These are phyloP conservation scores for Phytophthora sansomeana DNA, from an alignment of 352 stramenopile species.

Conservation along the genomic window DNA sequence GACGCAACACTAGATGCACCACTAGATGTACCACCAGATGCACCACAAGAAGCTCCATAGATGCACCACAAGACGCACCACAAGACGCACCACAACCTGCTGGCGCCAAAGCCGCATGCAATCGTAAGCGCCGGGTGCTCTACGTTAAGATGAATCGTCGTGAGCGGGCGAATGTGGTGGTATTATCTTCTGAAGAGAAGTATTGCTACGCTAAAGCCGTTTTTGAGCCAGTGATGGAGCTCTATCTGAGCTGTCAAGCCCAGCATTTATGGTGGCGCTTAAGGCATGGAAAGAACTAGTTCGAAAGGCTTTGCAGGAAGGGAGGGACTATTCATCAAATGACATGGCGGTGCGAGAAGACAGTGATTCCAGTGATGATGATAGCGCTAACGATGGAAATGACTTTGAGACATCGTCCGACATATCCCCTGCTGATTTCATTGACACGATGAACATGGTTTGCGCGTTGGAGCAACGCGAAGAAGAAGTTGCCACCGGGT, in stretches of 20 bases:
- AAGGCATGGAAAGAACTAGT: neutral
- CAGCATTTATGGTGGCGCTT: neutral
- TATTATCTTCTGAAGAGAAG: slow-evolving; percentile 17
- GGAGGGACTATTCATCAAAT: neutral
- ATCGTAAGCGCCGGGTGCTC: neutral
- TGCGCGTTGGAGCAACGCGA: slow-evolving; percentile 9
- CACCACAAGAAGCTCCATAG: too few species aligned
- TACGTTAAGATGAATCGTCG: slow-evolving; percentile 6
- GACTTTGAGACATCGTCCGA: slow-evolving; percentile 5
- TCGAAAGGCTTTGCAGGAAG: neutral
- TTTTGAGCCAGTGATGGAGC: slow-evolving; percentile 10
- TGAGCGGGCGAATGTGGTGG: slow-evolving; percentile 6
- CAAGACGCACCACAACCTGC: neutral
- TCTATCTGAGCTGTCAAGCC: neutral
- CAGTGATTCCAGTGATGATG: too few species aligned
- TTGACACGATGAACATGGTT: slow-evolving; percentile 10
- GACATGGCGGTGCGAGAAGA: too few species aligned
- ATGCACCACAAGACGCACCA: neutral
- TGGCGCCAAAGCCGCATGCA: neutral
- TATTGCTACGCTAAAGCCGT: slow-evolving; percentile 9
- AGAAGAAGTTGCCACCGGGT: too few species aligned
- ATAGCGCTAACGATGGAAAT: too few species aligned
- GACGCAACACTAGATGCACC: neutral
- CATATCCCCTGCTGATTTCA: slow-evolving; percentile 6
- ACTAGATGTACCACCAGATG: neutral